Percentiles rank a stretch among this genome's conserved stretches.
Evolutionary conservation across 164 flowering plant genomes (phyloP).

Genomic region (Taxillus chinensis): DNA sequence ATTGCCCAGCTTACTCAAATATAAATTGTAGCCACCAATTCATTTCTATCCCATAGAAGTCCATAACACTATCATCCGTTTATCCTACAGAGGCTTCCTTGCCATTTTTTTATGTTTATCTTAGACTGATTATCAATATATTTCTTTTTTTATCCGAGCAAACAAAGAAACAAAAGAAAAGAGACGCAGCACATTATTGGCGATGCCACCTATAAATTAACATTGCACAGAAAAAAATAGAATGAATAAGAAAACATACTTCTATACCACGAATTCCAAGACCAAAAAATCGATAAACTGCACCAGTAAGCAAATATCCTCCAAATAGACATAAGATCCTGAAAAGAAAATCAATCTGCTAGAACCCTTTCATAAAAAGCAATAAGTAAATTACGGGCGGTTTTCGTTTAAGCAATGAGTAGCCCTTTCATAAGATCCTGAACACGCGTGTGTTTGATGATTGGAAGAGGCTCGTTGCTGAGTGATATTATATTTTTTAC

Average conservation of each 20-base stretch:
- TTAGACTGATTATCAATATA: no score
- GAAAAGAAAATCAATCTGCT: constrained; percentile 16
- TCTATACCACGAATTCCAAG: constrained; percentile 70
- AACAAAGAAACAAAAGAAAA: no score
- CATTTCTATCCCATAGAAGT: background rate
- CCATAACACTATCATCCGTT: background rate
- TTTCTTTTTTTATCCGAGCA: no score
- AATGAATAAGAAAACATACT: constrained; percentile 36
- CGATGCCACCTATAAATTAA: background rate
- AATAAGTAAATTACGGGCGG: background rate
- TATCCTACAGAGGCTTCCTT: no score
- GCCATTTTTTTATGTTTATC: no score
- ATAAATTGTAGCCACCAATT: background rate
- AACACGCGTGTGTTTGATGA: no score
- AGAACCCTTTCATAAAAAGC: background rate
- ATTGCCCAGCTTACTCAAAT: background rate
- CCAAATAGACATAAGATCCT: constrained; percentile 67
- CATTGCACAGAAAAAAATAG: background rate
- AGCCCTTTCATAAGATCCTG: no score
- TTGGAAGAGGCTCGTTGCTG: no score
- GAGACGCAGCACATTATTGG: no score
- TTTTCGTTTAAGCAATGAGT: no score
- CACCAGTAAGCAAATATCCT: constrained; percentile 63
- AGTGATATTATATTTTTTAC: no score
- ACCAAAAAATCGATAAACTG: constrained; percentile 55